These are phyloP conservation scores for Echites panduratus DNA, from an alignment of 257 asterid species.

Conservation along the genomic window DNA sequence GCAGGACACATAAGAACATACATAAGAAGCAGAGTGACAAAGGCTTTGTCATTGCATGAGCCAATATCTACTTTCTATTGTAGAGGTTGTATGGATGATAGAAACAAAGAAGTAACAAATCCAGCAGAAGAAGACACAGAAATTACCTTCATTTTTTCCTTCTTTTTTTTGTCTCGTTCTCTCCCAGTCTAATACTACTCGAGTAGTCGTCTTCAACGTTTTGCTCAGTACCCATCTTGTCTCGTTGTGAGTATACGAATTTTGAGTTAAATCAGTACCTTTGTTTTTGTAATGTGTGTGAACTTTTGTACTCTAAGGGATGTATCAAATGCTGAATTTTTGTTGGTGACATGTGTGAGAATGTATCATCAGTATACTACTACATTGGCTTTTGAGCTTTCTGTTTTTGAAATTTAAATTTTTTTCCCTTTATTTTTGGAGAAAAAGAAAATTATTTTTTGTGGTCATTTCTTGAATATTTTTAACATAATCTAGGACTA, in stretches of 20 bases:
- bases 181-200: neutral
- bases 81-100: neutral
- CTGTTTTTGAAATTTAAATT: neutral
- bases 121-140: constrained; percentile 1
- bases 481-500: neutral
- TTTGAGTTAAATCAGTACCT: neutral
- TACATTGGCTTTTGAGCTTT: neutral
- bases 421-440: neutral
- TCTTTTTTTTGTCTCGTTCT: neutral
- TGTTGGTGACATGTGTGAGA: constrained; percentile 1
- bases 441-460: neutral
- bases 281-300: neutral
- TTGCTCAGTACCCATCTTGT: neutral
- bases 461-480: neutral
- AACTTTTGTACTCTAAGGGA: neutral
- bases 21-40: constrained; percentile 11
- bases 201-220: constrained; percentile 1
- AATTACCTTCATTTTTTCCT: neutral
- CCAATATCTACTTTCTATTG: neutral
- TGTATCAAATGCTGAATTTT: neutral
- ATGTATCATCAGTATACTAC: neutral
- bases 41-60: constrained; percentile 2
- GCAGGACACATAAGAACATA: no score
- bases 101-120: neutral
- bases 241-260: neutral